Evolutionary conservation across 192 early-diverging fungal genomes (phyloP), one percentile per base, ranked within the genome.

Genomic region (Spinellus fusiger): DNA sequence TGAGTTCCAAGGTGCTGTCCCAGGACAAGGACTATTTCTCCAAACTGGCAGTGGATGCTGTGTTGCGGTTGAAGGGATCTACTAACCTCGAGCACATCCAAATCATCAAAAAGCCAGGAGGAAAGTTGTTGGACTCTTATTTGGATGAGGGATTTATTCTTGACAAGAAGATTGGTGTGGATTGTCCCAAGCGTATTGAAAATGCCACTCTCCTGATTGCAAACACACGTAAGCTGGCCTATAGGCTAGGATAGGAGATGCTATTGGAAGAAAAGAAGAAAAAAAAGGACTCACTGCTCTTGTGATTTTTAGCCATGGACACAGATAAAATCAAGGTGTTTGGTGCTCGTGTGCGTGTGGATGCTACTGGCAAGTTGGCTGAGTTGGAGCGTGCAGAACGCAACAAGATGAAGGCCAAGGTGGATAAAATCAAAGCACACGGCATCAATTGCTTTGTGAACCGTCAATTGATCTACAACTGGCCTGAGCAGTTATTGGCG

Each of bases 281-380:
- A 27, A 28, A 22, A 13, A 15, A 7, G 26, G 34, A 28, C 22
- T 35, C 22, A 56, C 1, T 40, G 9, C 12, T 4, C 29, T 22
- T 51, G 18, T 10, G 54, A 18, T 12, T 52, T 51, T 23, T 71
- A 91, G 89, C 96, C 31, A 99, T 99, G 96, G 96, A 99, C 77
- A 99, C 96, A 10, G 96, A 99, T 76, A 99, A 99, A 75, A 94
- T 98, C 79, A 99, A 99, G 79, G 90, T 99, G 56, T 99, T 99
- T 78, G 96, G 96, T 59, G 96, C 96, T 27, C 90, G 92, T 54
- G 85, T 99, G 60, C 87, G 91, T 60, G 96, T 99, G 4, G 94
- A 96, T 64, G 91, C 92, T 37, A 95, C 95, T 22, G 93, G 93
- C 32, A 94, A 99, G 81, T 84, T 99, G 32, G 96, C 95, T 34